Conservation (phyloP, 1,284 basidiomycete genomes). For the Jaminaea rosea region DNA sequence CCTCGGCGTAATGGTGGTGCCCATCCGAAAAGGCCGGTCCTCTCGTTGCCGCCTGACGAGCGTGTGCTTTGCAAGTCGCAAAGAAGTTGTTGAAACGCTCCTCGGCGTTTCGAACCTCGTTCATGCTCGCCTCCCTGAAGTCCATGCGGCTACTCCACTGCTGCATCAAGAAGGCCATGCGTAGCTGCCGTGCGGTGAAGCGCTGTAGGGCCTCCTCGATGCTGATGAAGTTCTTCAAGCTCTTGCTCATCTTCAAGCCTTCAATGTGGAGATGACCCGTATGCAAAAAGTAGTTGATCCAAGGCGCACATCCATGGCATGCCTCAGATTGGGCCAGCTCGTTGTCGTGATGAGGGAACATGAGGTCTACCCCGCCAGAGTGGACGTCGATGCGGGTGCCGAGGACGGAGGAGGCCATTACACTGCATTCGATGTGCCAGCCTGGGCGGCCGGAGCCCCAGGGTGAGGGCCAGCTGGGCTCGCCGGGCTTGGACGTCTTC, state of each 20-base stretch:
- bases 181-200: slow-evolving; percentile 78
- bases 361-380: slow-evolving; percentile 89
- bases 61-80: slow-evolving; percentile 70
- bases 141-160: slow-evolving; percentile 88
- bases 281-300: slow-evolving; percentile 99
- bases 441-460: slow-evolving; percentile 97
- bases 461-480: slow-evolving; percentile 89
- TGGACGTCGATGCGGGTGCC: slow-evolving; percentile 95
- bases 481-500: slow-evolving; percentile 96
- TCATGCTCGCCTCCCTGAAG: slow-evolving; percentile 76
- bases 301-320: slow-evolving; percentile 80
- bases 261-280: slow-evolving; percentile 98
- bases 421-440: slow-evolving; percentile 99
- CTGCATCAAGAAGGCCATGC: slow-evolving; percentile 87
- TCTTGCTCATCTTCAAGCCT: slow-evolving; percentile 98
- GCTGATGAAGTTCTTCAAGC: slow-evolving; percentile 97
- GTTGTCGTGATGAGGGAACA: slow-evolving; percentile 99
- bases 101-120: slow-evolving; percentile 81
- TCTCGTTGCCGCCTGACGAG: slow-evolving; percentile 42
- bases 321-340: slow-evolving; percentile 83
- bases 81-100: slow-evolving; percentile 91
- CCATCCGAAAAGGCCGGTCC: slow-evolving; percentile 51
- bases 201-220: slow-evolving; percentile 88
- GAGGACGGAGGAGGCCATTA: slow-evolving; percentile 90
- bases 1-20: slow-evolving; percentile 48